Conservation (phyloP, 1,284 basidiomycete species). For the Trametes polyzona region DNA sequence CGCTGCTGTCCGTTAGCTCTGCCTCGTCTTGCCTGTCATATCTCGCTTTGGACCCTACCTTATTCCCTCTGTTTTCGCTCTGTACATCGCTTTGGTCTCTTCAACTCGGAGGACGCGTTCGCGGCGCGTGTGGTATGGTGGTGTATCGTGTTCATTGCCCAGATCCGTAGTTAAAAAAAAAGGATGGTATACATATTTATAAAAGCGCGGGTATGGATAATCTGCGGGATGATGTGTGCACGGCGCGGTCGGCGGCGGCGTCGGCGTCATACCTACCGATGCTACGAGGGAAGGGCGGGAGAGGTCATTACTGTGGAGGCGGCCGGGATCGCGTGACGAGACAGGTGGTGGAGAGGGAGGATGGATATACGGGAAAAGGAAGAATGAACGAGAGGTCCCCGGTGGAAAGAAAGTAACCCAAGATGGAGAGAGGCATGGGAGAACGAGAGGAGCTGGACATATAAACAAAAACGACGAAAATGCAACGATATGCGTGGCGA, state of each 20-base stretch:
- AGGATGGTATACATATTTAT: constrained; percentile 31
- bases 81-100: no score
- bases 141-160: constrained; percentile 17
- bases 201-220: constrained; percentile 30
- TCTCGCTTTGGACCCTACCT: no score
- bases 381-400: constrained; percentile 1
- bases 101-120: background rate
- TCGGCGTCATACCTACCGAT: background rate
- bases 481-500: background rate
- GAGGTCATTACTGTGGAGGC: no score
- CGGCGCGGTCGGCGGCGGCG: no score
- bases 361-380: background rate
- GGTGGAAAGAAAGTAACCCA: background rate
- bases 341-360: background rate
- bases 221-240: background rate
- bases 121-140: background rate
- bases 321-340: no score
- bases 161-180: constrained; percentile 22
- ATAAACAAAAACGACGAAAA: constrained; percentile 5
- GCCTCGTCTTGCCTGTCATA: no score
- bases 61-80: no score
- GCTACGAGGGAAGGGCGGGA: background rate
- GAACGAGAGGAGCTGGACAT: background rate
- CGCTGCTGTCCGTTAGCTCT: no score
- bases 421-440: constrained; percentile 4